Evolutionary conservation across 2,329 filamentous ascomycete genomes (phyloP).

Genomic region (Aspergillus ruber): DNA sequence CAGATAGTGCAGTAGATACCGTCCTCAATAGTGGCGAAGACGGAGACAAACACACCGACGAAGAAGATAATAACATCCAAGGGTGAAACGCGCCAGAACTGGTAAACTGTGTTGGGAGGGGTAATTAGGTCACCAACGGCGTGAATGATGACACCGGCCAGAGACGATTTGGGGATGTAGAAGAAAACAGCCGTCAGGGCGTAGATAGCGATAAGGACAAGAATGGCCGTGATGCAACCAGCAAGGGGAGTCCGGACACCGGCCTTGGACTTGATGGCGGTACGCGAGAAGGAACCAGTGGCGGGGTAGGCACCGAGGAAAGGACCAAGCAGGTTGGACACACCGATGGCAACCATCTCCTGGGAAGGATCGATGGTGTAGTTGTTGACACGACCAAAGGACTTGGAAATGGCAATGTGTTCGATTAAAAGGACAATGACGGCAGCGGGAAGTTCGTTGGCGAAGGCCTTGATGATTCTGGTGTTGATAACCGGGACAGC

Average conservation of each 20-base stretch:
- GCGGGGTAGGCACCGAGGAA: slow-evolving; percentile 89
- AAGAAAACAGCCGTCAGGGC: slow-evolving; percentile 83
- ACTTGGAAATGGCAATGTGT: slow-evolving; percentile 95
- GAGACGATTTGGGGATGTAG: slow-evolving; percentile 76
- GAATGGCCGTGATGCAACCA: slow-evolving; percentile 75
- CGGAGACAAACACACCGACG: slow-evolving; percentile 78
- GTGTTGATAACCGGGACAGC: slow-evolving; percentile 63
- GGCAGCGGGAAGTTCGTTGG: slow-evolving; percentile 68
- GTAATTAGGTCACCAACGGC: slow-evolving; percentile 91
- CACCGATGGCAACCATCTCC: slow-evolving; percentile 88
- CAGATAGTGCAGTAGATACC: slow-evolving; percentile 84
- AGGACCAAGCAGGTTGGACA: slow-evolving; percentile 81
- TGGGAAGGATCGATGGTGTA: slow-evolving; percentile 94
- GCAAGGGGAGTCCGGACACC: slow-evolving; percentile 88
- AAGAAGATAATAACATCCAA: slow-evolving; percentile 91
- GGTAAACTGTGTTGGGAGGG: slow-evolving; percentile 81
- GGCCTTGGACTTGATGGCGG: slow-evolving; percentile 94
- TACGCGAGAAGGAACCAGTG: slow-evolving; percentile 92
- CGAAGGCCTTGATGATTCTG: slow-evolving; percentile 62
- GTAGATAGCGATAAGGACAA: slow-evolving; percentile 87
- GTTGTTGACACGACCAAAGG: slow-evolving; percentile 91
- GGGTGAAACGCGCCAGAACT: slow-evolving; percentile 91
- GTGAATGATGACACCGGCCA: slow-evolving; percentile 90
- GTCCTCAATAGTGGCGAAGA: slow-evolving; percentile 84
- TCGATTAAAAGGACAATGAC: slow-evolving; percentile 95